phyloP scores from a whole-genome alignment of 257 asterid genomes.

The Gentiana straminea region DNA sequence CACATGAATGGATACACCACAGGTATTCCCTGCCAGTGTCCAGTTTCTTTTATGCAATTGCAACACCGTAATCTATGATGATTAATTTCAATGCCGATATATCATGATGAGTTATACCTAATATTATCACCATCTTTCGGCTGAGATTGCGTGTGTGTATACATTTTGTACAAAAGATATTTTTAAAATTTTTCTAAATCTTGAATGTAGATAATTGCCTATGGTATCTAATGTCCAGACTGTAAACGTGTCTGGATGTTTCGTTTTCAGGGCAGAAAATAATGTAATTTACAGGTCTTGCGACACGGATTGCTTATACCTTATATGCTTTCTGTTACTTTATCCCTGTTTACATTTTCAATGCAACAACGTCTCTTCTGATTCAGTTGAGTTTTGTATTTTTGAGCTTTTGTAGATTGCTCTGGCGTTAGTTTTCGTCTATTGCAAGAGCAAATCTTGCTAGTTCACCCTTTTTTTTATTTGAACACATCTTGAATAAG shows the following conservation, averaged over 20 bases:
- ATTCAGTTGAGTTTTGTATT: too few relatives aligned
- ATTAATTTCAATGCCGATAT: conserved; percentile 20
- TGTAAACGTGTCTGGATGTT: conserved; percentile 30
- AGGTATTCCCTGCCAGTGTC: too few relatives aligned
- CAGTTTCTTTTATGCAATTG: too few relatives aligned
- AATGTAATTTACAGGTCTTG: conserved; percentile 38
- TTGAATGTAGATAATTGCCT: conserved; percentile 16
- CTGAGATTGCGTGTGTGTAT: conserved; percentile 44
- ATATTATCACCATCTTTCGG: conserved; percentile 70
- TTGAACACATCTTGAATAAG: too few relatives aligned
- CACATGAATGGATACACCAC: too few relatives aligned
- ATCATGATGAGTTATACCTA: conserved; percentile 31
- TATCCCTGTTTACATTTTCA: conserved; percentile 18
- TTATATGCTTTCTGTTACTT: conserved; percentile 17
- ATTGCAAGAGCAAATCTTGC: too few relatives aligned
- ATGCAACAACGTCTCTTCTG: too few relatives aligned
- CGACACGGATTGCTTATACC: conserved; percentile 34
- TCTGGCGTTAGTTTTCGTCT: too few relatives aligned
- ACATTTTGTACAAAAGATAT: not conserved
- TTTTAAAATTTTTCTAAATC: not conserved
- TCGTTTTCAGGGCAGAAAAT: conserved; percentile 44
- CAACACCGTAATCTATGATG: conserved; percentile 38
- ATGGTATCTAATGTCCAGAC: conserved; percentile 42
- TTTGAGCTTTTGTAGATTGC: too few relatives aligned
- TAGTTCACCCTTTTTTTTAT: too few relatives aligned